A percentile compares a stretch with the other conserved stretches of the same genome.
These are phyloP conservation scores for Cutaneotrichosporon cutaneum DNA, from an alignment of 1,284 basidiomycete genomes.

Conservation along the genomic window DNA sequence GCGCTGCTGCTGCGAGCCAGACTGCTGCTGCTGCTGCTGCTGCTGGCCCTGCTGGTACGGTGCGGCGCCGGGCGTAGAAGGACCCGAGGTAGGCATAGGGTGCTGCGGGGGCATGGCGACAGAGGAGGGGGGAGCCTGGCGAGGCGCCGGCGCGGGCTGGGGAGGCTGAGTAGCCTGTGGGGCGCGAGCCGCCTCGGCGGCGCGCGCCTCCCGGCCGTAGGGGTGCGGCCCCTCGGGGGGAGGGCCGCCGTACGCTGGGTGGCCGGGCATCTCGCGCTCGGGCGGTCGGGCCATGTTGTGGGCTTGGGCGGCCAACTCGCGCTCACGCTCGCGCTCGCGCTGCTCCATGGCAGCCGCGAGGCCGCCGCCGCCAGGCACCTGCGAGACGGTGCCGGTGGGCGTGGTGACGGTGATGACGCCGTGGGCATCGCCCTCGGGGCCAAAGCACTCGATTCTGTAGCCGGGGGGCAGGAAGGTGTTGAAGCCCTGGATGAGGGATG, in stretches of 20 bases:
- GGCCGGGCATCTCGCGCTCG: slow-evolving; percentile 11
- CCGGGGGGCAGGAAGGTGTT: slow-evolving; percentile 97
- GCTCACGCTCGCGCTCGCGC: slow-evolving; percentile 28
- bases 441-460: slow-evolving; percentile 85
- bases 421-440: slow-evolving; percentile 58
- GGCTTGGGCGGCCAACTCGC: slow-evolving; percentile 8
- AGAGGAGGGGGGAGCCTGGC: slow-evolving; percentile 35
- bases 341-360: slow-evolving; percentile 44
- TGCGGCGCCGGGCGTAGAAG: slow-evolving; percentile 44
- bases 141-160: slow-evolving; percentile 36
- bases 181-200: slow-evolving; percentile 5
- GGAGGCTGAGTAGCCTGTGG: slow-evolving; percentile 34
- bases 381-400: slow-evolving; percentile 75
- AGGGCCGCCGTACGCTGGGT: not conserved
- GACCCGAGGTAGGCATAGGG: slow-evolving; percentile 30
- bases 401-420: slow-evolving; percentile 93
- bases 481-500: slow-evolving; percentile 93
- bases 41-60: not conserved
- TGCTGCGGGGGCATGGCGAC: slow-evolving; percentile 33
- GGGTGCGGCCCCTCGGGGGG: slow-evolving; percentile 16
- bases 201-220: slow-evolving; percentile 15
- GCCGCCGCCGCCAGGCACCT: slow-evolving; percentile 54
- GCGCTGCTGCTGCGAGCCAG: slow-evolving; percentile 28
- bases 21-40: slow-evolving; percentile 25
- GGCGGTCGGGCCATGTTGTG: slow-evolving; percentile 11